Percentiles rank a stretch among this genome's conserved stretches.
Evolutionary conservation across 768 basidiomycete genomes (phyloP).

Genomic region (Coprinopsis sp.): DNA sequence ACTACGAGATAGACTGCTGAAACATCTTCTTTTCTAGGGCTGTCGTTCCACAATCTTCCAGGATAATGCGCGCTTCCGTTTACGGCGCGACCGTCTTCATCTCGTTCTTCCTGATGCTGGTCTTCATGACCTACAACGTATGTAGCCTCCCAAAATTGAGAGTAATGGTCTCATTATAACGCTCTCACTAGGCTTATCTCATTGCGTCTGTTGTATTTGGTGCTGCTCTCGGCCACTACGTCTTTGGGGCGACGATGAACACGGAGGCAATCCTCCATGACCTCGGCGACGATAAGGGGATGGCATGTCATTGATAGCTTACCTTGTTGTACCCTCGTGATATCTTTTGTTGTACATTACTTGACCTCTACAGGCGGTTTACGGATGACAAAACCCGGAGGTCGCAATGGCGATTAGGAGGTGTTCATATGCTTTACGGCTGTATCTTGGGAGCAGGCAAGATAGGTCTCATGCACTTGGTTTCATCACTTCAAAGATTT

Average conservation of each 20-base stretch:
- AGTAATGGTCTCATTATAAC: neutral
- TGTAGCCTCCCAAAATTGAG: slow-evolving; percentile 21
- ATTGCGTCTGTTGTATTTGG: slow-evolving; percentile 79
- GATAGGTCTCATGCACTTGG: too few relatives aligned
- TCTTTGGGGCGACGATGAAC: slow-evolving; percentile 66
- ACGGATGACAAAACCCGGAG: too few relatives aligned
- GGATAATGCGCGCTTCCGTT: slow-evolving; percentile 56
- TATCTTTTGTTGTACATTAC: too few relatives aligned
- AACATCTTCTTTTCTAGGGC: slow-evolving; percentile 29
- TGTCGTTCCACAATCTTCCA: slow-evolving; percentile 44
- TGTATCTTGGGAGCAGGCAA: too few relatives aligned
- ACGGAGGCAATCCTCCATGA: slow-evolving; percentile 51
- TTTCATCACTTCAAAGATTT: too few relatives aligned
- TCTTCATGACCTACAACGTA: slow-evolving; percentile 97
- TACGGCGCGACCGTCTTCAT: slow-evolving; percentile 77
- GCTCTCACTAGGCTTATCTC: slow-evolving; percentile 64
- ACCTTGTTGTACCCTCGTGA: too few relatives aligned
- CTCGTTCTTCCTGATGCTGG: slow-evolving; percentile 90
- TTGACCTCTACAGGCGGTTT: too few relatives aligned
- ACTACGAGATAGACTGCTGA: too few relatives aligned
- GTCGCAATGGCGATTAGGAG: too few relatives aligned
- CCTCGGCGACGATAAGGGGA: slow-evolving; percentile 48
- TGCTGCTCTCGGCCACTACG: slow-evolving; percentile 77
- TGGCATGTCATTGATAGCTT: slow-evolving; percentile 67
- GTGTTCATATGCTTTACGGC: too few relatives aligned